Evolutionary conservation across 257 asterid species (phyloP).

Genomic region (Leptodermis oblonga): DNA sequence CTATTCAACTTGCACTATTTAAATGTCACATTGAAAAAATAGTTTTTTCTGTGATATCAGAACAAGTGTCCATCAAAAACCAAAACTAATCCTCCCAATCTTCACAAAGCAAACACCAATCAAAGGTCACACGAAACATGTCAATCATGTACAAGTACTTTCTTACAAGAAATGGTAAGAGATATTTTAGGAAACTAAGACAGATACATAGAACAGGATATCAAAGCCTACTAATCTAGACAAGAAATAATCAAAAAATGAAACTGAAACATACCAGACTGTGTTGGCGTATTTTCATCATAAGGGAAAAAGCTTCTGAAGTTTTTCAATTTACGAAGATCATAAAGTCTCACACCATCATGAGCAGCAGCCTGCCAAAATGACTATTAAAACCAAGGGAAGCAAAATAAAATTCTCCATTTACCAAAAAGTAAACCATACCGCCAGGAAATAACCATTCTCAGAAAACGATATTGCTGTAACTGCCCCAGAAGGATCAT

Average conservation of each 20-base stretch:
- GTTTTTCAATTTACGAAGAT: slow-evolving; percentile 82
- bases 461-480: slow-evolving; percentile 93
- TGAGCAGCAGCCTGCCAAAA: slow-evolving; percentile 85
- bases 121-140: neutral
- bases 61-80: neutral
- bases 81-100: neutral
- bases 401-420: neutral
- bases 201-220: neutral
- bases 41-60: neutral
- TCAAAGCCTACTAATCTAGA: neutral
- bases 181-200: neutral
- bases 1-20: neutral
- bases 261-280: slow-evolving; percentile 48
- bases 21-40: neutral
- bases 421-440: slow-evolving; percentile 35
- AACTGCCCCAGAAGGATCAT: slow-evolving; percentile 77
- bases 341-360: slow-evolving; percentile 98
- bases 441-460: slow-evolving; percentile 95
- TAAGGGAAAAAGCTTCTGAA: slow-evolving; percentile 74
- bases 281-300: slow-evolving; percentile 79
- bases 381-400: slow-evolving; percentile 15
- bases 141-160: neutral
- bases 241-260: neutral
- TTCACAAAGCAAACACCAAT: neutral
- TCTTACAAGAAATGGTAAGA: neutral